Base-by-base conservation (phyloP, 306 rosid species). In the Lupinus albus region DNA sequence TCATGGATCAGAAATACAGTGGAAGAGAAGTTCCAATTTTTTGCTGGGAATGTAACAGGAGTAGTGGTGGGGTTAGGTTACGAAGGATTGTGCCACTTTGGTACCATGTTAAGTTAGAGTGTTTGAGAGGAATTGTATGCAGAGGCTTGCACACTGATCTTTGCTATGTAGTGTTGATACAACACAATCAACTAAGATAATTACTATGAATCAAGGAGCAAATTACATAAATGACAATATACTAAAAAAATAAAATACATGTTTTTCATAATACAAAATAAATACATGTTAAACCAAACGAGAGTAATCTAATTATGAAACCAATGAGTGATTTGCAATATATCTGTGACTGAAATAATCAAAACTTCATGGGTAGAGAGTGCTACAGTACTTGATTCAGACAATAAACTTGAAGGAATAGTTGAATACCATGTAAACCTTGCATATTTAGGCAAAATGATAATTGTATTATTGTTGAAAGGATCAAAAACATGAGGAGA, bases 391-490 rank as follows among this genome's bases (percentile, higher is more conserved):
- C 45, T 39, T 25, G 50, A 49, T 6, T 33, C 11, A 39, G 46
- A 58, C 68, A 57, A 60, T n/a, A 28, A 67, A 66, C 54, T 36
- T 10, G 4, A 57, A 28, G 35, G 38, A 55, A 67, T n/a, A n/a
- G n/a, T n/a, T n/a, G n/a, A n/a, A n/a, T 41, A 59, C 30, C 53
- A 75, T 38, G 39, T 11, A 58, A 67, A 58, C 50, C 70, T 67
- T 13, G 8, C 25, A 60, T 3, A 42, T 8, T 50, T n/a, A 12
- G 32, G 10, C 38, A 65, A 46, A 42, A 59, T 51, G 45, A 63
- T 51, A 69, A 61, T 53, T 20, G 25, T 62, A 76, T n/a, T 12
- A 18, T 7, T 51, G 41, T 47, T 53, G 18, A 36, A 47, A 56
- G 55, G 65, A 73, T 45, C 17, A 20, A 11, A 39, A 15, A 41